Evolutionary conservation across 2,329 filamentous ascomycete genomes (phyloP).

Genomic region (Grosmannia serpens): DNA sequence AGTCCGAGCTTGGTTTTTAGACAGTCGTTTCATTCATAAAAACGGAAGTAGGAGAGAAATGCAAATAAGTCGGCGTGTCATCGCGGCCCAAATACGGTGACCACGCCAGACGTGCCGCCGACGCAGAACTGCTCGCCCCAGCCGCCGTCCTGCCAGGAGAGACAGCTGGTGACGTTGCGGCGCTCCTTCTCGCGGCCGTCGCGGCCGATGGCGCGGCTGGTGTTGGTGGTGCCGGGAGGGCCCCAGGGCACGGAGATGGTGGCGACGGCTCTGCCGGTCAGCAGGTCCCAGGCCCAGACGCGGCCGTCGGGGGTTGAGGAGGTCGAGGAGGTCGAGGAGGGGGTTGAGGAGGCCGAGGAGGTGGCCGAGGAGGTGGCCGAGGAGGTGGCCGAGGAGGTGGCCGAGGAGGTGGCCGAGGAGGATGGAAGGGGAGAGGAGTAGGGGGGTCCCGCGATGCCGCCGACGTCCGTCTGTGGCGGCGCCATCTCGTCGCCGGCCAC

Average conservation of each 20-base stretch:
- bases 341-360: conserved; percentile 10
- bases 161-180: conserved; percentile 48
- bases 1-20: neutral
- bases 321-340: no score
- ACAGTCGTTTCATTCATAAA: neutral
- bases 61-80: neutral
- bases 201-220: conserved; percentile 42
- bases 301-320: conserved; percentile 37
- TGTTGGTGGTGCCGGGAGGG: conserved; percentile 23
- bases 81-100: conserved; percentile 45
- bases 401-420: conserved; percentile 10
- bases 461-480: neutral
- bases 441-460: no score
- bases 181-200: conserved; percentile 50
- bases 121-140: conserved; percentile 55
- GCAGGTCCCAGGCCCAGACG: conserved; percentile 73
- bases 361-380: conserved; percentile 14
- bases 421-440: no score
- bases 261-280: conserved; percentile 58
- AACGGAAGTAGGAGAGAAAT: neutral
- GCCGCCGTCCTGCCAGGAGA: conserved; percentile 51
- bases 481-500: conserved; percentile 67
- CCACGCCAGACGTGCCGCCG: conserved; percentile 51
- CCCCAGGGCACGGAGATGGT: conserved; percentile 50
- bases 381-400: conserved; percentile 12